Conservation (phyloP, 1,284 basidiomycete species). For the Ganoderma resinaceum region DNA sequence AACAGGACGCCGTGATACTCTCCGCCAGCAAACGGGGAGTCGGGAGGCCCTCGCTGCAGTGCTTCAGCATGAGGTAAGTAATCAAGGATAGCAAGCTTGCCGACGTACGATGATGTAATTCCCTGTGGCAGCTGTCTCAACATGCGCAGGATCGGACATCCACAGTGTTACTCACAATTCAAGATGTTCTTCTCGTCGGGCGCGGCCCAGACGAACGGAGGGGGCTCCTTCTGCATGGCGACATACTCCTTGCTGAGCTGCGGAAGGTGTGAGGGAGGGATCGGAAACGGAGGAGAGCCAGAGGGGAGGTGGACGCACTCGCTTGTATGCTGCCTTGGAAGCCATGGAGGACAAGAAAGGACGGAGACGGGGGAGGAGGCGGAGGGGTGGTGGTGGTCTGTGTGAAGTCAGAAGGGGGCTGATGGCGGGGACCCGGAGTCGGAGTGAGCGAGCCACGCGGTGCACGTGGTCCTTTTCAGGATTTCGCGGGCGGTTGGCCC, state of each 20-base stretch:
- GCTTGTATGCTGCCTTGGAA: slow-evolving; percentile 84
- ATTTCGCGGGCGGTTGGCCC: neutral
- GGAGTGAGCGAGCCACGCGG: slow-evolving; percentile 16
- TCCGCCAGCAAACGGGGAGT: slow-evolving; percentile 91
- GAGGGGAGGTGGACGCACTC: slow-evolving; percentile 55
- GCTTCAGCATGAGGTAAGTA: neutral
- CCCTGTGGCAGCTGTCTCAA: slow-evolving; percentile 58
- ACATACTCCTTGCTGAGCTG: slow-evolving; percentile 91
- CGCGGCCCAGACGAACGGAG: slow-evolving; percentile 92
- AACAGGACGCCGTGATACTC: slow-evolving; percentile 92
- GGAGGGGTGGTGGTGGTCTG: slow-evolving; percentile 25
- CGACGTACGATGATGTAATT: slow-evolving; percentile 85
- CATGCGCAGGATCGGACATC: neutral
- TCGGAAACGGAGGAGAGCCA: slow-evolving; percentile 6
- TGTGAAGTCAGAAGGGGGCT: slow-evolving; percentile 22
- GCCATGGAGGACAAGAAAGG: slow-evolving; percentile 58
- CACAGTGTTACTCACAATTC: slow-evolving; percentile 63
- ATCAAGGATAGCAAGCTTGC: neutral
- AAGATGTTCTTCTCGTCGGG: slow-evolving; percentile 98
- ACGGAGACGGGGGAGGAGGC: slow-evolving; percentile 7
- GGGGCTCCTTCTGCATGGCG: slow-evolving; percentile 92
- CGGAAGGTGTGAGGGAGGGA: slow-evolving; percentile 25
- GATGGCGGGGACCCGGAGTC: slow-evolving; percentile 14
- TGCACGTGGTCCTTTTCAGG: slow-evolving; percentile 26
- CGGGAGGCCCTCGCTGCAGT: slow-evolving; percentile 86